phyloP scores from a whole-genome alignment of 768 basidiomycete species.

The Naganishia randhawae region DNA sequence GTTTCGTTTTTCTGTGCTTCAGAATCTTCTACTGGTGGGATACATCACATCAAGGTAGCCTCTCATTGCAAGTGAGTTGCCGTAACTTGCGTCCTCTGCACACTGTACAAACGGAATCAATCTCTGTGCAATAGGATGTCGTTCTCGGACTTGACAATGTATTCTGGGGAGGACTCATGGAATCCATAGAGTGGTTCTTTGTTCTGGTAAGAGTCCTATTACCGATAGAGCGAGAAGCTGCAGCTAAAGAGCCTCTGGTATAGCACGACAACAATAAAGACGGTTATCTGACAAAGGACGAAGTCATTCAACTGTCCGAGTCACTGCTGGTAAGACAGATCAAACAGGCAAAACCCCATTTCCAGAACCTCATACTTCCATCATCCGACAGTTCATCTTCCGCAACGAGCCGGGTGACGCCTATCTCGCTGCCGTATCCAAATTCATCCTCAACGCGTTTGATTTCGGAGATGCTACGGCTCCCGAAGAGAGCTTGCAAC shows the following conservation, averaged over 20 bases:
- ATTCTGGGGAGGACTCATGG: constrained; percentile 96
- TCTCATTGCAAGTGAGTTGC: constrained; percentile 76
- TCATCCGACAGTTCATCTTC: constrained; percentile 80
- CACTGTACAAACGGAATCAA: neutral
- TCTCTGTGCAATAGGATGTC: constrained; percentile 63
- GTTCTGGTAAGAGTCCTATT: constrained; percentile 56
- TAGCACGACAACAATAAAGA: constrained; percentile 75
- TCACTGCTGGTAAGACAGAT: constrained; percentile 70
- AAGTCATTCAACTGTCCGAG: constrained; percentile 90
- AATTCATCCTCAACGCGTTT: constrained; percentile 97
- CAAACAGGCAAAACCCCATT: constrained; percentile 14
- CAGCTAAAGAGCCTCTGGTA: constrained; percentile 1
- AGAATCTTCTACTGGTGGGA: constrained; percentile 91
- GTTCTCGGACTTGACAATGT: constrained; percentile 83
- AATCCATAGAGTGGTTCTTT: constrained; percentile 99
- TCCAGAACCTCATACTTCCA: neutral
- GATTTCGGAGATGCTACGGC: constrained; percentile 83
- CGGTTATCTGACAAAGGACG: constrained; percentile 90
- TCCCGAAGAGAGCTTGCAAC: constrained; percentile 37
- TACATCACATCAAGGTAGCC: constrained; percentile 67
- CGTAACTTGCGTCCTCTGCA: too few relatives aligned
- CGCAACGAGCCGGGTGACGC: constrained; percentile 93
- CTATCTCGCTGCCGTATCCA: constrained; percentile 90
- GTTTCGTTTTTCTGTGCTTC: constrained; percentile 27
- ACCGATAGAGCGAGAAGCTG: neutral